Conservation (phyloP, 805 yeast genomes). For the Suhomyces canberraensis region DNA sequence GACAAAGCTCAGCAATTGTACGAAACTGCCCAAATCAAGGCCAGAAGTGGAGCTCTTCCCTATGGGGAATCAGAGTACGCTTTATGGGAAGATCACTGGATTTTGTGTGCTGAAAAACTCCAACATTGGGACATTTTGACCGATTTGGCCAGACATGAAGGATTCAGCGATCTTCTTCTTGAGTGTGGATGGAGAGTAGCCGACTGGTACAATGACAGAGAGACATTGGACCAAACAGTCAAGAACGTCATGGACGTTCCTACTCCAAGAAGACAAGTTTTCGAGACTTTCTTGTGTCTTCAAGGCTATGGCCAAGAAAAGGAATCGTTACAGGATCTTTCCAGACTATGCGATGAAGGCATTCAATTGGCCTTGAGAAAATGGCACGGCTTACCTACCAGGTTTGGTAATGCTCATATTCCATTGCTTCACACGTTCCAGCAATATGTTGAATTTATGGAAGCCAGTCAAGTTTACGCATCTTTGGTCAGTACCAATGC, state of each 20-base stretch:
- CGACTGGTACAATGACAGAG: slow-evolving; percentile 94
- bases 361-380: slow-evolving; percentile 86
- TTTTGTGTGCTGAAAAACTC: slow-evolving; percentile 89
- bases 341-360: slow-evolving; percentile 91
- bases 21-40: slow-evolving; percentile 95
- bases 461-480: slow-evolving; percentile 91
- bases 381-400: slow-evolving; percentile 88
- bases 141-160: slow-evolving; percentile 96
- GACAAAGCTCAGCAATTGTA: slow-evolving; percentile 89
- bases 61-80: slow-evolving; percentile 94
- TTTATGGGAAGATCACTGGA: slow-evolving; percentile 99
- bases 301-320: slow-evolving; percentile 93
- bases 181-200: slow-evolving; percentile 99
- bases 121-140: slow-evolving; percentile 98
- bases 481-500: slow-evolving; percentile 86
- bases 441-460: slow-evolving; percentile 96
- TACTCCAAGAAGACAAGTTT: slow-evolving; percentile 93
- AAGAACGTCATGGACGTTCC: slow-evolving; percentile 98
- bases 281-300: slow-evolving; percentile 87
- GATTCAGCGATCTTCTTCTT: slow-evolving; percentile 88
- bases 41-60: slow-evolving; percentile 91
- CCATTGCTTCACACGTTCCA: slow-evolving; percentile 92
- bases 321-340: slow-evolving; percentile 79
- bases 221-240: slow-evolving; percentile 89
- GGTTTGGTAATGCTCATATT: slow-evolving; percentile 77